Base-by-base conservation (phyloP, 108 stramenopile species). In the Fragilaria radians region DNA sequence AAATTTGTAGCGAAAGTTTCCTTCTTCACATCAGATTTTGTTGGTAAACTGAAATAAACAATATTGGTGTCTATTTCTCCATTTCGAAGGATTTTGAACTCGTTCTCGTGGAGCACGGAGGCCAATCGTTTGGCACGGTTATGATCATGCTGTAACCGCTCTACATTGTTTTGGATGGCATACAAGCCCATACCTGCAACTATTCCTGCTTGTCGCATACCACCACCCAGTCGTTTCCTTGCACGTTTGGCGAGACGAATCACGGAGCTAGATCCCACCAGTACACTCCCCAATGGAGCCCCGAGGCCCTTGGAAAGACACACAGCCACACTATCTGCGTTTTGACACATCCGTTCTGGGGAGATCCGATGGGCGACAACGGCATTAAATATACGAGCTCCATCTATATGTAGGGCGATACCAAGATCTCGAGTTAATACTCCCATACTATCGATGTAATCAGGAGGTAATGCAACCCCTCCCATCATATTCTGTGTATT, bases 281-380 rank as follows among this genome's bases (percentile, higher is more conserved):
- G 71, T 22, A 97, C 81, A 28, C 88, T 86, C 0, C 98, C 98
- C 42, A 94, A 73, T 0, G 98, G 98, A 3, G 97, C 86, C 9
- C 98, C 97, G 54, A 99, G 63, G 22, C 95, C 98, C 74, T 99
- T 99, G 48, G 94, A 94, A 46, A 97, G 80, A 72, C 98, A 99
- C 24, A 97, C 76, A 3, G 88, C 77, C 32, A 98, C 83, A 57
- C 89, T 85, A 71, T 98, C 95, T 7, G 86, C 91, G 23, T 69
- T 57, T 23, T 59, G 46, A 45, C 81, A 82, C 48, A 96, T 51
- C 24, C 62, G 65, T 49, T 75, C 61, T 0, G 67, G 63, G 17
- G 78, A 52, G 2, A 83, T 67, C 47, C 70, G 67, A 32, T 72
- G 68, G 18, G 93, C 77, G 0, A 93, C 80, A 23, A 86, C 79